A percentile compares a stretch with the other conserved stretches of the same genome.
phyloP scores from a whole-genome alignment of 768 basidiomycete species.

The Amylocystis lapponica region DNA sequence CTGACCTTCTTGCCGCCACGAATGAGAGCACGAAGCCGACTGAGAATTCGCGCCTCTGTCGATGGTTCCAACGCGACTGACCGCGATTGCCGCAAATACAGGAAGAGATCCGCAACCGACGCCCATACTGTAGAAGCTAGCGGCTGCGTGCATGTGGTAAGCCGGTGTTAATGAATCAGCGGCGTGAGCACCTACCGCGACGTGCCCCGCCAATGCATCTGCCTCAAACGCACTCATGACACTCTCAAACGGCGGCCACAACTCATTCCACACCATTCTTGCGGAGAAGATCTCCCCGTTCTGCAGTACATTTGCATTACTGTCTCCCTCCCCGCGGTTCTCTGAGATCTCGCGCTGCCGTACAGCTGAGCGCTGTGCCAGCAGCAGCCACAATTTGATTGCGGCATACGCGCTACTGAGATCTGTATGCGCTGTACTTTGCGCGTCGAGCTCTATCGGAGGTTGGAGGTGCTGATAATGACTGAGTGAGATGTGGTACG shows the following conservation, averaged over 20 bases:
- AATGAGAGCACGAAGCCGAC: conserved; percentile 40
- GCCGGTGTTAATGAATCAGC: conserved; percentile 1
- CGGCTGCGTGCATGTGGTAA: conserved; percentile 33
- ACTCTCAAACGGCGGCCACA: conserved; percentile 67
- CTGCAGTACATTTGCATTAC: not conserved
- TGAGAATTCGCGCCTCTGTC: conserved; percentile 42
- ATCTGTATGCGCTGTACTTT: conserved; percentile 46
- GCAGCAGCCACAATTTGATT: conserved; percentile 66
- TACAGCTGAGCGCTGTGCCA: conserved; percentile 35
- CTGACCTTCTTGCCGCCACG: conserved; percentile 52
- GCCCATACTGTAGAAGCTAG: conserved; percentile 48
- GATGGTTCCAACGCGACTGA: conserved; percentile 50
- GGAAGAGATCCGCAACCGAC: conserved; percentile 59
- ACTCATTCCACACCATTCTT: conserved; percentile 61
- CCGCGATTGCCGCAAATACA: conserved; percentile 54
- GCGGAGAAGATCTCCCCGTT: conserved; percentile 17
- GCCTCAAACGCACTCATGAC: conserved; percentile 45
- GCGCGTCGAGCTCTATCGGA: conserved; percentile 23
- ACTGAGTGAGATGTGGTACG: conserved; percentile 43
- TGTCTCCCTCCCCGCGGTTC: not conserved
- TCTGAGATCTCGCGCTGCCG: not conserved
- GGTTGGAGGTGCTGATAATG: conserved; percentile 24
- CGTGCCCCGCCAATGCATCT: conserved; percentile 36
- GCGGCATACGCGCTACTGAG: conserved; percentile 65
- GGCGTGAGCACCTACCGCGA: conserved; percentile 17